Evolutionary conservation across 1,284 basidiomycete species (phyloP), one percentile per base, ranked within the genome.

Genomic region (Malassezia nana): DNA sequence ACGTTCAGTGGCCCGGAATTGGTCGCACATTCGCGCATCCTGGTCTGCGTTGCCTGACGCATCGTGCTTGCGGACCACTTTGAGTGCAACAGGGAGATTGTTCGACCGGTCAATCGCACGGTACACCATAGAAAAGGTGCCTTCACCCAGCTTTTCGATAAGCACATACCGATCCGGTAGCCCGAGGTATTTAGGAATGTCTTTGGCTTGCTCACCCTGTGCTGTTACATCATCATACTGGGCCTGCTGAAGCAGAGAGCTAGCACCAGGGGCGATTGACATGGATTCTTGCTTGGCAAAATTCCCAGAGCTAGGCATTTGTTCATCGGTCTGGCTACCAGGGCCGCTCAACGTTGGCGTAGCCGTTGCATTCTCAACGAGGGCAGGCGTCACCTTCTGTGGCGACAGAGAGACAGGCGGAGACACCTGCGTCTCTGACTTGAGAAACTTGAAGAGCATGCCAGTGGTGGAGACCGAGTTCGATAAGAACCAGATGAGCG

Each of bases 61-160:
- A 72, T 98, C 94, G 72, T 83, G 92, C 76, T 98, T 98, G 69
- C 94, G 86, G 47, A 98, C 94, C 47, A 92, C 87, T 77, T 96
- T 96, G 79, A 96, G 87, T 60, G 94, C 94, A 30, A 94, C 87
- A 76, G 86, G 87, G 72, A 83, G 79, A 16, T 84, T 83, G 15
- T 84, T 84, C 50, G 80, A 78, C 52, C 83, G 77, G 76, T 95
- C 87, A 50, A 86, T 69, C 2, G 90, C 94, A 75, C 89, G 89
- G 81, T 94, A 98, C 3, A 99, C 94, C 72, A 95, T 89, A 10
- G 92, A 96, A 75, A 99, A 98, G 32, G 94, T 94, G 60, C 94
- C 94, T 46, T 72, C 67, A 20, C 71, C 71, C 61, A 74, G 65
- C 56, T 67, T 67, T 24, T 55, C 56, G 44, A 67, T 49, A 31